A percentile compares a stretch with the other conserved stretches of the same genome.
Conservation (phyloP, 108 stramenopile species). For the Chaetoceros muelleri region DNA sequence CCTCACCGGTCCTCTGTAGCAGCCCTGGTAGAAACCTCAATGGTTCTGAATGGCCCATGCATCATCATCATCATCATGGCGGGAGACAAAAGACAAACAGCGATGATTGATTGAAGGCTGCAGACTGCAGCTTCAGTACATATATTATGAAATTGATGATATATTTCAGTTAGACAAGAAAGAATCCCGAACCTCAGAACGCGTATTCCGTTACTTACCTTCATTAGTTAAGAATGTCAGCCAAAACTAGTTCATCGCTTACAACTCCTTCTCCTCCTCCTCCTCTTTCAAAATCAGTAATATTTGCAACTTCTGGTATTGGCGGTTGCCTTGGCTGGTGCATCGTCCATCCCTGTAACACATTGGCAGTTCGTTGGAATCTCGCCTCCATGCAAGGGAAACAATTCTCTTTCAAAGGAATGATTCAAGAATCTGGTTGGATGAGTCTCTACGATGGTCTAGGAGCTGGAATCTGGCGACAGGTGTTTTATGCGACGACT, state of each 20-base stretch:
- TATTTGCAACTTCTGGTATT: conserved; percentile 80
- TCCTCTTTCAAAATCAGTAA: conserved; percentile 36
- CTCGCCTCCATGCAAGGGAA: conserved; percentile 64
- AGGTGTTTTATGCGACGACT: conserved; percentile 85
- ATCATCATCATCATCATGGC: no score
- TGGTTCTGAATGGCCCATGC: no score
- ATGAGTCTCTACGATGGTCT: conserved; percentile 84
- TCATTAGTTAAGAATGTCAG: no score
- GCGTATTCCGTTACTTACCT: no score
- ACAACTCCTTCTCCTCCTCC: conserved; percentile 11
- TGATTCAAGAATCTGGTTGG: conserved; percentile 52
- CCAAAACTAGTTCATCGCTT: not conserved
- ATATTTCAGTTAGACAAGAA: no score
- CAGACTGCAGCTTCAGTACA: no score
- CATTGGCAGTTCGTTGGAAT: conserved; percentile 75
- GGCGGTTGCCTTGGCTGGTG: conserved; percentile 85
- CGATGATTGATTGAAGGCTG: no score
- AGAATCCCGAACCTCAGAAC: no score
- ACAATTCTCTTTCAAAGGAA: conserved; percentile 39
- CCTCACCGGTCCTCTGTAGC: no score
- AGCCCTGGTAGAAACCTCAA: no score
- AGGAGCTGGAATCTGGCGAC: conserved; percentile 73
- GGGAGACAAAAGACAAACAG: no score
- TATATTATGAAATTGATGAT: no score
- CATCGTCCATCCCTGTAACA: conserved; percentile 86